A percentile compares a stretch with the other conserved stretches of the same genome.
These are phyloP conservation scores for Paramecium caudatum DNA, from an alignment of 73 alveolate genomes.

Conservation along the genomic window DNA sequence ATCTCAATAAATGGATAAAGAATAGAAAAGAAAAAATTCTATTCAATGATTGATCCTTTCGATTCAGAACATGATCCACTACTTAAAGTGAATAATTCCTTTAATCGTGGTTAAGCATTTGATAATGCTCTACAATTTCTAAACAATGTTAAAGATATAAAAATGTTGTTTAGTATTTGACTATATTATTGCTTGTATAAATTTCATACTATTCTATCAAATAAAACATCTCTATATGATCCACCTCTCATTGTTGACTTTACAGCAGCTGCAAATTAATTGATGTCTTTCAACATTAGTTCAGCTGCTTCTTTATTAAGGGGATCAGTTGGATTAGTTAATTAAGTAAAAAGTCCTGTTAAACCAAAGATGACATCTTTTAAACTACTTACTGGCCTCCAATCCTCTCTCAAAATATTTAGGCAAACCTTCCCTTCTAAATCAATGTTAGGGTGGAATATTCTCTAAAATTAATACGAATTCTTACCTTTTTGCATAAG, in stretches of 20 bases:
- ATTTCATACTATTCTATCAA: slow-evolving; percentile 47
- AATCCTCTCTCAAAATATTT: slow-evolving; percentile 95
- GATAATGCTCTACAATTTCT: not conserved
- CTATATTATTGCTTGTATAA: not conserved
- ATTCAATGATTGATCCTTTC: slow-evolving; percentile 32
- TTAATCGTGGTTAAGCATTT: not conserved
- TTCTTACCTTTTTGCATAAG: slow-evolving; percentile 88
- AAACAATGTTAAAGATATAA: not conserved
- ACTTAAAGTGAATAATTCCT: not conserved
- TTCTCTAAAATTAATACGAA: slow-evolving; percentile 72
- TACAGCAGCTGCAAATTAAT: slow-evolving; percentile 61
- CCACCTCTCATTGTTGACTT: slow-evolving; percentile 73
- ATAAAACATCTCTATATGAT: slow-evolving; percentile 14
- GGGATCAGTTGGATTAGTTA: slow-evolving; percentile 97
- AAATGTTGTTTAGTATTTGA: not conserved
- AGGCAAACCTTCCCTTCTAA: slow-evolving; percentile 95
- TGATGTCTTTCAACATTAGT: slow-evolving; percentile 58
- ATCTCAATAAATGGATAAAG: not conserved
- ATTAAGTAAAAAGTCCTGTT: slow-evolving; percentile 79
- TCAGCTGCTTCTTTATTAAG: slow-evolving; percentile 94
- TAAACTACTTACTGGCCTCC: slow-evolving; percentile 96
- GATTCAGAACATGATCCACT: slow-evolving; percentile 60
- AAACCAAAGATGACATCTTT: slow-evolving; percentile 90
- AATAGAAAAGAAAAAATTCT: not conserved
- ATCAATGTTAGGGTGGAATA: slow-evolving; percentile 97